Base-by-base conservation (phyloP, 331 rosid species). In the Malus hybrid region DNA sequence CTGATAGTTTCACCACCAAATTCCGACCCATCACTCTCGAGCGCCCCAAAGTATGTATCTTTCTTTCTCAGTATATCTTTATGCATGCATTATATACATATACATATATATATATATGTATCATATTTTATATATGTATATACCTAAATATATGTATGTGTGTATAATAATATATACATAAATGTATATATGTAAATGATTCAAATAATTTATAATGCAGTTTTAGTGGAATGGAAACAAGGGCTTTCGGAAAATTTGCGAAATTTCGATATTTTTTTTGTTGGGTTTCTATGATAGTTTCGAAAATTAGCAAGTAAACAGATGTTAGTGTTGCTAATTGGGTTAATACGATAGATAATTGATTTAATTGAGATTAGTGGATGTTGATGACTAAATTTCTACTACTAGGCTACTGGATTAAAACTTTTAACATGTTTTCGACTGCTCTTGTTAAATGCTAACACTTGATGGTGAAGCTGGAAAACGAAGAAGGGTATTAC, bases 11-110 rank as follows among this genome's bases (percentile, higher is more conserved):
- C 31, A 63, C 92, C 61, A 95, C 99, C 60, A 89, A 88, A 83
- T 95, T 95, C 86, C 87, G 93, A 62, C 99, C 99, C 69, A 95
- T 92, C 82, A 95, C 99, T 15, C 99, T 95, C 18, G 96, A 95
- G 81, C 97, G 97, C 74, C 97, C 99, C 74, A 94, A 94, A 80
- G 97, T 94, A 69, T 16, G n/a, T 64, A 9, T 50, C 5, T 39
- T 55, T 31, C 36, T 62, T 1, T 24, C 10, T 19, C 11, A 3
- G 7, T 29, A 39, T 48, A 6, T 70, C 1, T 18, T n/a, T 55
- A 50, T 50, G 32, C 32, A 56, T 27, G 12, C 14, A 54, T 56
- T 5, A 7, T 32, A 39, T 59, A 10, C 15, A 18, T 78, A 5
- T 48, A 16, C 1, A 5, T 7, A 18, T 19, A 22, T 54, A 1